These are phyloP conservation scores for Monosporozyma siamensis DNA, from an alignment of 805 yeast genomes.

Conservation along the genomic window DNA sequence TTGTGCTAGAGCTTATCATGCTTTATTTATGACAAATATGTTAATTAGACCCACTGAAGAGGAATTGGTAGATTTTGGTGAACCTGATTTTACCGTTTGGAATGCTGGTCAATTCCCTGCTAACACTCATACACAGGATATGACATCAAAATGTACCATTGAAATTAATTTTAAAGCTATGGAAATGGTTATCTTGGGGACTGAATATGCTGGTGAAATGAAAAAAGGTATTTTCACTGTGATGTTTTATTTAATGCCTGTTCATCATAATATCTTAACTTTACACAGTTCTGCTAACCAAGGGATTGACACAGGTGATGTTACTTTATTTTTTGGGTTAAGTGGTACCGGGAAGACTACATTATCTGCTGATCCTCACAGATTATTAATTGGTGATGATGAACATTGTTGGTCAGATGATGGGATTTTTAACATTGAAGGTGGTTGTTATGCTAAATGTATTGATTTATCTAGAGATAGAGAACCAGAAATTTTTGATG, in stretches of 20 bases:
- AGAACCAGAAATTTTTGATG: constrained; percentile 96
- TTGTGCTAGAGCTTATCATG: constrained; percentile 98
- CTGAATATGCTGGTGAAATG: constrained; percentile 99
- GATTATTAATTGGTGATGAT: constrained; percentile 93
- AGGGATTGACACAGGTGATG: constrained; percentile 73
- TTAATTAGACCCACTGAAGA: constrained; percentile 87
- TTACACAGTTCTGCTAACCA: constrained; percentile 93
- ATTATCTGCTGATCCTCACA: constrained; percentile 88
- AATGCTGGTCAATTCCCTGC: constrained; percentile 99
- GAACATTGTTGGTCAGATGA: constrained; percentile 99
- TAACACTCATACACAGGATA: constrained; percentile 88
- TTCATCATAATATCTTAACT: constrained; percentile 81
- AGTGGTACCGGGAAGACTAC: constrained; percentile 99
- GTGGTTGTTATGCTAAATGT: constrained; percentile 99
- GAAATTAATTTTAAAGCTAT: constrained; percentile 93
- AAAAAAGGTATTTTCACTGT: constrained; percentile 98
- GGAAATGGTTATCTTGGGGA: constrained; percentile 98
- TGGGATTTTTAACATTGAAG: constrained; percentile 98
- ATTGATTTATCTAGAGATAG: constrained; percentile 79
- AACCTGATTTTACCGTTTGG: constrained; percentile 97
- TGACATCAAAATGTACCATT: constrained; percentile 93
- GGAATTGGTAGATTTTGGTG: constrained; percentile 83
- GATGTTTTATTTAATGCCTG: constrained; percentile 98
- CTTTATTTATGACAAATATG: constrained; percentile 97
- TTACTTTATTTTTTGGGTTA: constrained; percentile 90